phyloP scores from a whole-genome alignment of 2,329 filamentous ascomycete species.

The Sphaceloma murrayae region DNA sequence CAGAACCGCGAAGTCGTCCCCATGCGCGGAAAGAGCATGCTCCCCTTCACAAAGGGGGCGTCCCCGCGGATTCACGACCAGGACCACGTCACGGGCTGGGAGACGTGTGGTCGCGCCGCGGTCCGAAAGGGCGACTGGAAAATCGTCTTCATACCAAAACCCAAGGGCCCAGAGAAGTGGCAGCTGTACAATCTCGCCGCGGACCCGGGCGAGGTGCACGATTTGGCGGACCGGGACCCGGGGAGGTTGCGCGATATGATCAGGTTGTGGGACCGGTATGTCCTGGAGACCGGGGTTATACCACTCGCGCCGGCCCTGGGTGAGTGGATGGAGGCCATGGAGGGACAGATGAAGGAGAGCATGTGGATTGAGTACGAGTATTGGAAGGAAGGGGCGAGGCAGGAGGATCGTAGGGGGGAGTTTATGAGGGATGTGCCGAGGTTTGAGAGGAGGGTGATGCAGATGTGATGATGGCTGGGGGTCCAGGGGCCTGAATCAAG shows the following conservation, averaged over 20 bases:
- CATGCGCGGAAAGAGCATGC: slow-evolving; percentile 44
- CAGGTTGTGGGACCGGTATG: slow-evolving; percentile 49
- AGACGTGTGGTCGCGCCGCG: slow-evolving; percentile 46
- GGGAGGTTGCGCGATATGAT: slow-evolving; percentile 42
- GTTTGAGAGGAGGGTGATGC: slow-evolving; percentile 24
- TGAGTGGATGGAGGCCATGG: slow-evolving; percentile 49
- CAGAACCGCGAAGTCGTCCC: slow-evolving; percentile 42
- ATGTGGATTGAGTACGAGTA: slow-evolving; percentile 59
- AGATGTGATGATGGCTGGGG: neutral
- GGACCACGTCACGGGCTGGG: slow-evolving; percentile 48
- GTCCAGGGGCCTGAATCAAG: too few relatives aligned
- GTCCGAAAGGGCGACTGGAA: slow-evolving; percentile 50
- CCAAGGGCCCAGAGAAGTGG: slow-evolving; percentile 47
- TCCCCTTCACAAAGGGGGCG: slow-evolving; percentile 32
- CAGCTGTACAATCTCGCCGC: slow-evolving; percentile 46
- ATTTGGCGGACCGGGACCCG: slow-evolving; percentile 30
- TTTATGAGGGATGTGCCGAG: slow-evolving; percentile 28
- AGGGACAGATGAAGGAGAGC: slow-evolving; percentile 57
- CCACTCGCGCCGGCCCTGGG: slow-evolving; percentile 50
- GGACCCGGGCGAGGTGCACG: slow-evolving; percentile 43
- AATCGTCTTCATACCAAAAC: slow-evolving; percentile 48
- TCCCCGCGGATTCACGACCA: slow-evolving; percentile 38
- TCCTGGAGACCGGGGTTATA: slow-evolving; percentile 51
- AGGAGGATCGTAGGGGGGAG: slow-evolving; percentile 28
- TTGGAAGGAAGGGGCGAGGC: slow-evolving; percentile 46